These are phyloP conservation scores for Penicillium maclennaniae DNA, from an alignment of 495 filamentous ascomycete genomes.

Conservation along the genomic window DNA sequence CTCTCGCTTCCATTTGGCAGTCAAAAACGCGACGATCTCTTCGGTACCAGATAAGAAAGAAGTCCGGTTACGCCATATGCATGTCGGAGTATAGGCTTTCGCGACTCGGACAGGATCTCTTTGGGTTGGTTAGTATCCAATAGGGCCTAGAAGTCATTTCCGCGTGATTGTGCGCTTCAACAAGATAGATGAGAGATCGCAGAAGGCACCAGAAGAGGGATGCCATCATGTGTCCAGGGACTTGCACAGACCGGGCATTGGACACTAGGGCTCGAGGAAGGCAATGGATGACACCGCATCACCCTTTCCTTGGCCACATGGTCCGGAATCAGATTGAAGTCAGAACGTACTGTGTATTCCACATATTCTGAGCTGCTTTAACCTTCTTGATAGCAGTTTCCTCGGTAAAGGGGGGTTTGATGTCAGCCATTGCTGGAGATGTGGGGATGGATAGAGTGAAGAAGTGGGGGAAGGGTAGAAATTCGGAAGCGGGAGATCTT, in stretches of 20 bases:
- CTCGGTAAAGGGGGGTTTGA: constrained; percentile 75
- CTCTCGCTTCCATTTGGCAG: constrained; percentile 74
- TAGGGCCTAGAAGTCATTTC: constrained; percentile 11
- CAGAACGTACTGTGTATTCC: constrained; percentile 68
- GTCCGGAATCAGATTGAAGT: constrained; percentile 3
- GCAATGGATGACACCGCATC: constrained; percentile 29
- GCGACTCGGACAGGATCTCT: constrained; percentile 63
- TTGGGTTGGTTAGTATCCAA: constrained; percentile 15
- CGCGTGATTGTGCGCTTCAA: not conserved
- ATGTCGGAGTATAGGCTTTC: constrained; percentile 68
- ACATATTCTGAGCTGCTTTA: constrained; percentile 78
- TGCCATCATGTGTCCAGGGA: constrained; percentile 7
- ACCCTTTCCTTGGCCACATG: constrained; percentile 23
- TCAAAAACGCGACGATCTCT: constrained; percentile 68
- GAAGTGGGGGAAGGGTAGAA: not conserved
- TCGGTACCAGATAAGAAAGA: constrained; percentile 67
- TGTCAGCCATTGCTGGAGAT: constrained; percentile 42
- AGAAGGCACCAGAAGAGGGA: not conserved
- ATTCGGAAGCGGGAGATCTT: not conserved
- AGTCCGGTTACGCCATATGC: constrained; percentile 79
- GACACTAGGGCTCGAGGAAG: constrained; percentile 9
- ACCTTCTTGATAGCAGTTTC: constrained; percentile 77
- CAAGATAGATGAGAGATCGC: not conserved
- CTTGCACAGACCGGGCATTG: constrained; percentile 19
- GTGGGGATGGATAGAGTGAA: no score